Evolutionary conservation across 2,329 filamentous ascomycete genomes (phyloP).

Genomic region (Bipolaris zeicola): DNA sequence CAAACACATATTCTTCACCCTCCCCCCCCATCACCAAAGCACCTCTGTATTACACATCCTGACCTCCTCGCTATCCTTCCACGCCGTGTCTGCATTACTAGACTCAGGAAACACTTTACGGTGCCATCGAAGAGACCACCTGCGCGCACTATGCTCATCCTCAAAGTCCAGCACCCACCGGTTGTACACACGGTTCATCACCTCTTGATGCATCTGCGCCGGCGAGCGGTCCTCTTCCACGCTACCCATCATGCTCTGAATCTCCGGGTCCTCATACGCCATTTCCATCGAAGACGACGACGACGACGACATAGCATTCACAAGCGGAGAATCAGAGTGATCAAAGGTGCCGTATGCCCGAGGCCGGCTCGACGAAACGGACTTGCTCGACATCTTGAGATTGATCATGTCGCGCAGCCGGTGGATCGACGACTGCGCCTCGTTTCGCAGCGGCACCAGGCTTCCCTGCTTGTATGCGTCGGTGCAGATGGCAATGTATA

Average conservation of each 20-base stretch:
- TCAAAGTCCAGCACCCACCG: slow-evolving; percentile 63
- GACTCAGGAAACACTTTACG: slow-evolving; percentile 50
- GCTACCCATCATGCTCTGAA: slow-evolving; percentile 21
- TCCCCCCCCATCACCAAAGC: slow-evolving; percentile 51
- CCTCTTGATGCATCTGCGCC: slow-evolving; percentile 29
- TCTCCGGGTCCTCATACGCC: slow-evolving; percentile 23
- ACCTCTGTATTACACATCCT: slow-evolving; percentile 54
- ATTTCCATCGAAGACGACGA: neutral
- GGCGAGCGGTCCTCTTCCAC: slow-evolving; percentile 14
- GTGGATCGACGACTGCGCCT: slow-evolving; percentile 25
- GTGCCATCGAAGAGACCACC: slow-evolving; percentile 61
- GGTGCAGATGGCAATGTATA: slow-evolving; percentile 34
- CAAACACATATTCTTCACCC: neutral
- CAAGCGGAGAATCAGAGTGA: neutral
- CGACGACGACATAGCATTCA: neutral
- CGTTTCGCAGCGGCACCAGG: slow-evolving; percentile 31
- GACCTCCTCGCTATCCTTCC: slow-evolving; percentile 45
- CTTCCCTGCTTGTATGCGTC: slow-evolving; percentile 45
- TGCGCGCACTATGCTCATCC: slow-evolving; percentile 59
- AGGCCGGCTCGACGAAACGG: slow-evolving; percentile 27
- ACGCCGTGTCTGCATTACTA: slow-evolving; percentile 19
- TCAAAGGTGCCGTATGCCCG: slow-evolving; percentile 24
- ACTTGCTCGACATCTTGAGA: slow-evolving; percentile 22
- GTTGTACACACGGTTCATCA: slow-evolving; percentile 47
- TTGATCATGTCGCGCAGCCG: slow-evolving; percentile 40